These are phyloP conservation scores for Xylaria grammica DNA, from an alignment of 495 filamentous ascomycete genomes.

Conservation along the genomic window DNA sequence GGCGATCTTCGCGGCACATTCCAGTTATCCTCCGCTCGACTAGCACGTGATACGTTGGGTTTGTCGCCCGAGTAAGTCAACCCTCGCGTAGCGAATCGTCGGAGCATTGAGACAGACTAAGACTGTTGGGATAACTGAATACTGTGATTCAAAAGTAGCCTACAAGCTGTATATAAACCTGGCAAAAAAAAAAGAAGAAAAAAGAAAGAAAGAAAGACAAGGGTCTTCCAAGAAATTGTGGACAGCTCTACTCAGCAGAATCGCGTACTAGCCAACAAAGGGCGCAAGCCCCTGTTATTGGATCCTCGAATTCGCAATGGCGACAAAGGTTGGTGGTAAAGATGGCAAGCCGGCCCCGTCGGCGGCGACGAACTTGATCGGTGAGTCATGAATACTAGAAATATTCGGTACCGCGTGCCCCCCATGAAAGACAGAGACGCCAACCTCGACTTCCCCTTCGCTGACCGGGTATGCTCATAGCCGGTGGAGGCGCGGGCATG, in stretches of 20 bases:
- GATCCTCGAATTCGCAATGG: slow-evolving; percentile 35
- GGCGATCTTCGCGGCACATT: not conserved
- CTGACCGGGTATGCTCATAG: slow-evolving; percentile 55
- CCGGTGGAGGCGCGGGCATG: slow-evolving; percentile 97
- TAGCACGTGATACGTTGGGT: not conserved
- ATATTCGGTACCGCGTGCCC: not conserved
- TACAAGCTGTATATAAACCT: not conserved
- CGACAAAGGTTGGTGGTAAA: slow-evolving; percentile 56
- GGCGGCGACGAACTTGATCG: slow-evolving; percentile 91
- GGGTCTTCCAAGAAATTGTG: too few species aligned
- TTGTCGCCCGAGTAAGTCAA: not conserved
- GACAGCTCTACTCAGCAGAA: not conserved
- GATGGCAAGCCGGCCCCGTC: slow-evolving; percentile 81
- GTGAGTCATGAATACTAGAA: slow-evolving; percentile 53
- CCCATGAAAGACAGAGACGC: not conserved
- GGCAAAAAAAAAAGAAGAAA: not conserved
- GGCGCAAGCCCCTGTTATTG: slow-evolving; percentile 27
- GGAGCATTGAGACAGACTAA: not conserved
- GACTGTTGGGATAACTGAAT: not conserved
- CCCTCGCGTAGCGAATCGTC: not conserved
- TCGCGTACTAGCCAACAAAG: slow-evolving; percentile 14
- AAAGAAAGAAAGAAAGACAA: too few species aligned
- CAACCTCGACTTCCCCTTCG: not conserved
- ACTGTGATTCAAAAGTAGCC: not conserved
- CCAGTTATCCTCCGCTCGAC: not conserved